Evolutionary conservation across 371 early-diverging fungal species (phyloP), one percentile per base, ranked within the genome.

Genomic region (Mortierella sp.): DNA sequence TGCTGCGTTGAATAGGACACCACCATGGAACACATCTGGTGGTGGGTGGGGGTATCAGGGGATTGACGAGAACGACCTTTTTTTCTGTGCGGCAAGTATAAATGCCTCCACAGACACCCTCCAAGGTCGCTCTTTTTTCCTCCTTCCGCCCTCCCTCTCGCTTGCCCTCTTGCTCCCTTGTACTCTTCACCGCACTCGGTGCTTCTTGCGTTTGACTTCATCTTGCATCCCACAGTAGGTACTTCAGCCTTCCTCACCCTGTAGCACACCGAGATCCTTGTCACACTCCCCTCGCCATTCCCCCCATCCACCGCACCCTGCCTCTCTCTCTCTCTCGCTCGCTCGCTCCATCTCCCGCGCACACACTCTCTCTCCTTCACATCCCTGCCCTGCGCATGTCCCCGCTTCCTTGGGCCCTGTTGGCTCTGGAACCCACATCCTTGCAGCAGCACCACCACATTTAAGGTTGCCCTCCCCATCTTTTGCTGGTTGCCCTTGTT

Each of bases 321-420:
- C 28, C 43, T 23, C 19, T n/a, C n/a, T 34, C 34, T 21, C 4
- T 14, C 30, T 28, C 31, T 28, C 30, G n/a, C n/a, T 28, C 51
- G 23, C 28, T 51, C 28, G 14, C 39, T 10, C 39, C 39, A 45
- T 38, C 39, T 38, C 4, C 16, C 30, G 12, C 26, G 5, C 27
- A 4, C 48, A 23, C 21, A 3, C 30, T 50, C 50, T 30, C 50
- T 50, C 14, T 38, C 39, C 19, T 6, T 38, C 38, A 41, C 51
- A 59, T 59, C 34, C 50, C 51, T 59, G 59, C 39, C 21, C 42
- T 59, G 59, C 41, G 49, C 55, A 43, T 41, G 24, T 55, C 43
- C 43, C 41, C 34, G 6, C 5, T 23, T 52, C 38, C 53, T 16
- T 52, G 53, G 38, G 53, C 38, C 53, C 26, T 1, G 27, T 43